Percentiles rank a stretch among this genome's conserved stretches.
Evolutionary conservation across 2,329 filamentous ascomycete genomes (phyloP).

Genomic region (Epichloe elymi): DNA sequence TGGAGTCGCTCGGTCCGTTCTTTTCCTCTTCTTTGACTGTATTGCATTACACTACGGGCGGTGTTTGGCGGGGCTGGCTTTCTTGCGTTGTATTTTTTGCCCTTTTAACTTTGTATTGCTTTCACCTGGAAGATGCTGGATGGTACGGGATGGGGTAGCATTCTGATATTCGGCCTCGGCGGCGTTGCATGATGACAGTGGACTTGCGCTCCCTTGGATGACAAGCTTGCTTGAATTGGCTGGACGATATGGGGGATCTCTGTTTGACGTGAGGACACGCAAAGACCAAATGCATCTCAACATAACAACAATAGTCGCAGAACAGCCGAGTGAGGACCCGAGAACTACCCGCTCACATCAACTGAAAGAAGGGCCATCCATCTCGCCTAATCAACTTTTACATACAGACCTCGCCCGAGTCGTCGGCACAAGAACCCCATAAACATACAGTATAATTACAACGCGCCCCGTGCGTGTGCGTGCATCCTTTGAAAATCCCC

Average conservation of each 20-base stretch:
- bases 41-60: background rate
- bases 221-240: background rate
- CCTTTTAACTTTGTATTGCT: background rate
- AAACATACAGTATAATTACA: too few species aligned
- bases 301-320: too few species aligned
- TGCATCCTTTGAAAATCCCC: too few species aligned
- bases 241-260: background rate
- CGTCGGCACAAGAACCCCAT: too few species aligned
- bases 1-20: background rate
- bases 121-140: background rate
- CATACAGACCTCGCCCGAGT: too few species aligned
- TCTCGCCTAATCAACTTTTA: too few species aligned
- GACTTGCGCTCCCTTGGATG: background rate
- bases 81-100: background rate
- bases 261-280: too few species aligned
- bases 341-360: too few species aligned
- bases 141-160: background rate
- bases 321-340: too few species aligned
- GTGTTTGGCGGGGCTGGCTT: slow-evolving; percentile 4
- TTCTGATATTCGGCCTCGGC: background rate
- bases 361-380: too few species aligned
- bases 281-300: too few species aligned
- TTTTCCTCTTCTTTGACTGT: background rate
- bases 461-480: too few species aligned
- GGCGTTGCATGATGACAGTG: background rate